Conservation (phyloP, 2,329 filamentous ascomycete genomes). For the Pochonia chlamydosporia region DNA sequence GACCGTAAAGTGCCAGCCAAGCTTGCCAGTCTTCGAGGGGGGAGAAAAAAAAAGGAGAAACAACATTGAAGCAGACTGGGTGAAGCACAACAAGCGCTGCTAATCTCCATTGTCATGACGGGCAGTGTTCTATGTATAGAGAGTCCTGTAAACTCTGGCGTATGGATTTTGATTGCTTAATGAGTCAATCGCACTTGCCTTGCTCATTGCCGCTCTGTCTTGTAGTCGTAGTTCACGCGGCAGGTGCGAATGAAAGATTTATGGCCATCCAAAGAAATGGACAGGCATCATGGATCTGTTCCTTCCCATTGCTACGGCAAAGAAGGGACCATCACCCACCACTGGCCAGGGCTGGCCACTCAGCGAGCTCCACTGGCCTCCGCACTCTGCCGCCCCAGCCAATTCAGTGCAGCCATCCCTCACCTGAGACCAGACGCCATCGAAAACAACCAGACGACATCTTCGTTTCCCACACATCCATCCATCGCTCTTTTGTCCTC, state of each 20-base stretch:
- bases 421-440: not conserved
- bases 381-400: slow-evolving; percentile 5
- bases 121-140: no score
- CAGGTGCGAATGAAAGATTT: not conserved
- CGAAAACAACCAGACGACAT: slow-evolving; percentile 7
- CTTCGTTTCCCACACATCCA: slow-evolving; percentile 4
- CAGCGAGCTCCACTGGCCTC: slow-evolving; percentile 10
- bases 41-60: no score
- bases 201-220: no score
- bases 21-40: no score
- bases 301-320: not conserved
- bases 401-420: slow-evolving; percentile 5
- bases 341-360: slow-evolving; percentile 5
- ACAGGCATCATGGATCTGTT: not conserved
- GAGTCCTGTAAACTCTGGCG: no score
- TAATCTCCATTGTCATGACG: no score
- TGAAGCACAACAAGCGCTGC: no score
- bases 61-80: no score
- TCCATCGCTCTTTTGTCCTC: not conserved
- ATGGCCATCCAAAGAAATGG: not conserved
- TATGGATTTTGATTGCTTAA: no score
- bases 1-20: no score
- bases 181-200: no score
- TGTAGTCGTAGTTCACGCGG: not conserved
- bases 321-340: not conserved